Evolutionary conservation across 805 yeast genomes (phyloP).

Genomic region (Candida qinlingensis): DNA sequence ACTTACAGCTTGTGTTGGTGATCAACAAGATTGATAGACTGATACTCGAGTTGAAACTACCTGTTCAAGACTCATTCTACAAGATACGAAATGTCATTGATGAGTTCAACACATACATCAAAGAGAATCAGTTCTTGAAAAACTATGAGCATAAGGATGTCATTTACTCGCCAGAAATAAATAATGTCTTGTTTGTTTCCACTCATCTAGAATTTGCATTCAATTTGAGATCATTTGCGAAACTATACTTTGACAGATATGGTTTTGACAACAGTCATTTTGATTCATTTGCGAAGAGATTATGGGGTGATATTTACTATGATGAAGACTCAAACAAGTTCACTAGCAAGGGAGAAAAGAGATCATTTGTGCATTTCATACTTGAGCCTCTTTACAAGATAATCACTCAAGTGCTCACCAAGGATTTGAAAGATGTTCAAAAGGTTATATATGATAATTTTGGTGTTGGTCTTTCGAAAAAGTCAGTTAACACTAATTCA

Average conservation of each 20-base stretch:
- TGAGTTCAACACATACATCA: constrained; percentile 53
- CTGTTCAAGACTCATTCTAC: constrained; percentile 67
- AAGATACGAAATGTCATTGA: constrained; percentile 60
- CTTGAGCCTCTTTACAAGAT: constrained; percentile 80
- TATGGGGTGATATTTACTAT: constrained; percentile 78
- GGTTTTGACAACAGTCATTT: constrained; percentile 27
- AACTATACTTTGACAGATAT: constrained; percentile 34
- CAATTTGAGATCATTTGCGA: constrained; percentile 59
- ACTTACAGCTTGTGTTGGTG: constrained; percentile 52
- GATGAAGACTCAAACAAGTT: constrained; percentile 41
- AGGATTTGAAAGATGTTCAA: constrained; percentile 39
- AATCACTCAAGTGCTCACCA: constrained; percentile 52
- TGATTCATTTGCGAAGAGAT: constrained; percentile 40
- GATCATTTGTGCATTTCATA: constrained; percentile 51
- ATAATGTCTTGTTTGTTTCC: constrained; percentile 75
- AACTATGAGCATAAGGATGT: constrained; percentile 23
- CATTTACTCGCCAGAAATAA: constrained; percentile 49
- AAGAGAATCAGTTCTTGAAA: constrained; percentile 26
- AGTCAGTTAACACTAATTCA: constrained; percentile 29
- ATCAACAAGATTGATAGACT: constrained; percentile 83
- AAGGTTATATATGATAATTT: constrained; percentile 43
- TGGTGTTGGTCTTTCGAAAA: constrained; percentile 37
- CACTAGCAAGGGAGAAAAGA: constrained; percentile 22
- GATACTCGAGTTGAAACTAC: constrained; percentile 70
- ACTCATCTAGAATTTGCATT: constrained; percentile 58